Base-by-base conservation (phyloP, 371 early-diverging fungal species). In the Mucor sp. region DNA sequence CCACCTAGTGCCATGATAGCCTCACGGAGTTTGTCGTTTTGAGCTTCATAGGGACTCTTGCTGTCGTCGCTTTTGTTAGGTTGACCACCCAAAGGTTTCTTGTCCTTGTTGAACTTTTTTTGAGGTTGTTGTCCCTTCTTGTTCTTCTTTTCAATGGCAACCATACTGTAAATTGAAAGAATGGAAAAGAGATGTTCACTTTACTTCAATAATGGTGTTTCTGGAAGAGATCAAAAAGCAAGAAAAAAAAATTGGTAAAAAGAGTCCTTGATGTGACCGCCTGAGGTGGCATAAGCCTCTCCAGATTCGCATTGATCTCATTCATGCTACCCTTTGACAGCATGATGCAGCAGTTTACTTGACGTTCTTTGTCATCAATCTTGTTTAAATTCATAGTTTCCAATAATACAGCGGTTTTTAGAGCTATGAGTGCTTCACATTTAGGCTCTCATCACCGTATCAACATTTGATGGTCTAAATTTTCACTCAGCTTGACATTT, bases 1-100 rank as follows among this genome's bases (percentile, higher is more conserved):
- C 80, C 80, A 21, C 80, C 80, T n/a, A 80, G 69, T 56, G 68
- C 60, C 23, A 80, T 57, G 62, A 80, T 74, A 41, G 75, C 69
- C 44, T 80, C 69, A 27, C 60, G 63, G 39, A 77, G 61, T 32
- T 62, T 66, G 15, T 74, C 70, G 1, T 74, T 59, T 56, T 66
- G 47, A 15, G 28, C 25, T 28, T 57, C 30, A 15, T 15, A 48
- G 48, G 61, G 50, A 28, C 19, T 65, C 61, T 61, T 69, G 39
- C 65, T 58, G 15, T 58, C 48, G 37, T 23, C 17, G 11, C 9
- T 53, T 43, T 63, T 66, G 12, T 66, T 37, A 33, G 35, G 43
- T 14, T 37, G 9, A 23, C 33, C 35, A 12, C 21, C 19, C 35
- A 37, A 58, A 47, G 17, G 19, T 58, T 57, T 60, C 14, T 59